phyloP scores from a whole-genome alignment of 2,329 filamentous ascomycete genomes.

The Cladosporium phlei region DNA sequence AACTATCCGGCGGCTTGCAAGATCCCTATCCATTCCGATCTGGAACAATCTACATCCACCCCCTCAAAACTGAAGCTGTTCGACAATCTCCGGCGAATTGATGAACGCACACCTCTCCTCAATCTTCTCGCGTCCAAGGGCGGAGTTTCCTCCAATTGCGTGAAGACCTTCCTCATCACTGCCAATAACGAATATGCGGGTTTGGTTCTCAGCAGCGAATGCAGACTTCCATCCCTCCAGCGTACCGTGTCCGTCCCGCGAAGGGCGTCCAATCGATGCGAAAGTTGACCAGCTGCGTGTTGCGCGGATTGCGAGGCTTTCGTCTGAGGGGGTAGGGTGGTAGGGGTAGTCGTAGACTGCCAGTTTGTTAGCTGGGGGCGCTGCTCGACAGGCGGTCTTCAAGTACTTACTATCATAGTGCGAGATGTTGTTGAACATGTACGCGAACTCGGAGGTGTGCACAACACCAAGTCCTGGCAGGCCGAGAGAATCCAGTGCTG shows the following conservation, averaged over 20 bases:
- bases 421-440: conserved; percentile 42
- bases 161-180: conserved; percentile 42
- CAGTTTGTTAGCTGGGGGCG: neutral
- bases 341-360: conserved; percentile 28
- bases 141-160: conserved; percentile 34
- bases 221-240: conserved; percentile 41
- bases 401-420: conserved; percentile 36
- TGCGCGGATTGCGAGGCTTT: conserved; percentile 36
- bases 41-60: too few relatives aligned
- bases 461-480: conserved; percentile 42
- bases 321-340: conserved; percentile 37
- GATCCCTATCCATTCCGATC: too few relatives aligned
- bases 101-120: conserved; percentile 46
- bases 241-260: conserved; percentile 32
- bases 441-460: conserved; percentile 52
- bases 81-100: conserved; percentile 42
- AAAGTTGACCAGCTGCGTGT: conserved; percentile 48
- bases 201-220: conserved; percentile 26
- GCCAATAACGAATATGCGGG: conserved; percentile 42
- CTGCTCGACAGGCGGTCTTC: neutral
- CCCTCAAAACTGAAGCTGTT: conserved; percentile 25
- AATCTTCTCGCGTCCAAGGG: conserved; percentile 37
- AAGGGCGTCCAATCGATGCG: conserved; percentile 37
- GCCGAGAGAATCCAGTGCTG: conserved; percentile 36
- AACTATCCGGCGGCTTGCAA: too few relatives aligned